Evolutionary conservation across 2,329 filamentous ascomycete species (phyloP).

Genomic region (Epichloe amarillans): DNA sequence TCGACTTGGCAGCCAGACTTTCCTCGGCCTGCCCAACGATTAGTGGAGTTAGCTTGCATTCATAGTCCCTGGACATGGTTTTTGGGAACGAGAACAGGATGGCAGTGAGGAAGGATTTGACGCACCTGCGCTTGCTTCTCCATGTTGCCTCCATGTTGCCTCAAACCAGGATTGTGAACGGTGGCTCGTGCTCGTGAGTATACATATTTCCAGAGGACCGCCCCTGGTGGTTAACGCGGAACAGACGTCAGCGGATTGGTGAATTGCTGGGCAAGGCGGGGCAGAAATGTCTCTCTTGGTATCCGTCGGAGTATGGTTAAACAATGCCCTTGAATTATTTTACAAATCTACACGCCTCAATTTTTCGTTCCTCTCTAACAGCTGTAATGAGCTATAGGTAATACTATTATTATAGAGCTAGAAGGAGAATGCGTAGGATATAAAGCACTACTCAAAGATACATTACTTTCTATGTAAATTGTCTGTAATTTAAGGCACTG

Average conservation of each 20-base stretch:
- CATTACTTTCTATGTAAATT: too few species aligned
- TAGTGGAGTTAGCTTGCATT: not conserved
- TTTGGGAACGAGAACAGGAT: not conserved
- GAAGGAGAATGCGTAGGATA: too few species aligned
- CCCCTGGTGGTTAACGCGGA: too few species aligned
- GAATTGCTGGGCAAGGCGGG: not conserved
- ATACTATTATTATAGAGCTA: too few species aligned
- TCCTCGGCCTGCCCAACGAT: slow-evolving; percentile 22
- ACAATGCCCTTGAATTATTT: too few species aligned
- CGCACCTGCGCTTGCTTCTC: slow-evolving; percentile 26
- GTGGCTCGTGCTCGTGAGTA: not conserved
- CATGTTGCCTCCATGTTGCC: slow-evolving; percentile 24
- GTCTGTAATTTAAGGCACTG: too few species aligned
- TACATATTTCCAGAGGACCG: too few species aligned
- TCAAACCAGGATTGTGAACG: not conserved
- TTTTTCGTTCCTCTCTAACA: too few species aligned
- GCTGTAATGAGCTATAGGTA: too few species aligned
- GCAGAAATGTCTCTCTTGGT: not conserved
- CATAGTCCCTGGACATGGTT: not conserved
- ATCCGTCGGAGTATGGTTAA: too few species aligned
- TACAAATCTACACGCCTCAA: too few species aligned
- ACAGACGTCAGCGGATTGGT: not conserved
- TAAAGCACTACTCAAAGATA: too few species aligned
- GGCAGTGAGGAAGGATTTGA: not conserved
- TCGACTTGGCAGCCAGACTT: slow-evolving; percentile 21